Conservation (phyloP, 2,329 filamentous ascomycete species). For the Parafenestella ontariensis region DNA sequence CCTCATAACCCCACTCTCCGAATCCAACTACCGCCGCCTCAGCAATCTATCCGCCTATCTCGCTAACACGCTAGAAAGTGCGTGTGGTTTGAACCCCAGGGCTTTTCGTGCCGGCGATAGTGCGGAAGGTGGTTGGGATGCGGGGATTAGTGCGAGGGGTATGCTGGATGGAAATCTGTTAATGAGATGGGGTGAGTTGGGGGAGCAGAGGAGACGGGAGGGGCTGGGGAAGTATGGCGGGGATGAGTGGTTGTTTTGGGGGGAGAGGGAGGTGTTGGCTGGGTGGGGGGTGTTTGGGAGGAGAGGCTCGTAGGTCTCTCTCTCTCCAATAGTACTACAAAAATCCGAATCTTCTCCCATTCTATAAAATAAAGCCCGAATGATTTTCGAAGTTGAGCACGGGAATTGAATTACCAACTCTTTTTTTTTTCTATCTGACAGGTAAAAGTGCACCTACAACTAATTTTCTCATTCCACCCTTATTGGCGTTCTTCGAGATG, state of each 20-base stretch:
- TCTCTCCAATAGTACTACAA: no score
- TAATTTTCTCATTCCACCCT: no score
- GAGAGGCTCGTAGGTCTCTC: conserved; percentile 14
- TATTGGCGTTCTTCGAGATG: no score
- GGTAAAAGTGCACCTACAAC: no score
- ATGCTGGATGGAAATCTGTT: conserved; percentile 82
- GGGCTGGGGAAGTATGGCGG: conserved; percentile 76
- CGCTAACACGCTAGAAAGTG: conserved; percentile 74
- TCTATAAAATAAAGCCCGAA: no score
- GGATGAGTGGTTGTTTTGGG: conserved; percentile 70
- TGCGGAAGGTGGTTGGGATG: conserved; percentile 43
- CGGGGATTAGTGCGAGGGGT: conserved; percentile 61
- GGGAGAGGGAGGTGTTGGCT: conserved; percentile 70
- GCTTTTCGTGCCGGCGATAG: conserved; percentile 70
- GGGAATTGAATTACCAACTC: no score
- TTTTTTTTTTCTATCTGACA: no score
- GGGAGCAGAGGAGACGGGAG: conserved; percentile 73
- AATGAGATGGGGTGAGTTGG: conserved; percentile 76
- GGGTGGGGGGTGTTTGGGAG: conserved; percentile 65
- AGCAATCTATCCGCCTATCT: conserved; percentile 83
- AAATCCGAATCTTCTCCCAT: no score
- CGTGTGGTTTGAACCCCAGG: conserved; percentile 82
- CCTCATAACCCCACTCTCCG: conserved; percentile 77
- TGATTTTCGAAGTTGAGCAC: no score
- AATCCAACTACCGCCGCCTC: conserved; percentile 83